Base-by-base conservation (phyloP, 208 protist genomes). In the Chromosphaera perkinsii region DNA sequence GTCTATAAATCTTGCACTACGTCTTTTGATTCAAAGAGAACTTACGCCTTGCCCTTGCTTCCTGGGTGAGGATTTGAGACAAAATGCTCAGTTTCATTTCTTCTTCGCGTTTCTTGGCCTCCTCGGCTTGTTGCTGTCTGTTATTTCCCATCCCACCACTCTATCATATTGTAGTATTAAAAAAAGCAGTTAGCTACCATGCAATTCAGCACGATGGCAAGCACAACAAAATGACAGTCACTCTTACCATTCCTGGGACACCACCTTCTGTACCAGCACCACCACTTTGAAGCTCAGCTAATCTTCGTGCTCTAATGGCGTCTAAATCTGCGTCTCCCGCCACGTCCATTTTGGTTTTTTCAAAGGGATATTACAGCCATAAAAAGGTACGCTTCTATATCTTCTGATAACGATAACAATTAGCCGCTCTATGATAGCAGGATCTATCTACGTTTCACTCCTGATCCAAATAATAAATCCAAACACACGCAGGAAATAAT, bases 21-120 rank as follows among this genome's bases (percentile, higher is more conserved):
- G 14, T 56, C 17, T 24, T 10, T 17, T 43, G 40, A 24, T 24
- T 10, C 56, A 48, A 62, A 14, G 56, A 20, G 12, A 12, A 24
- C 59, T 26, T 65, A 65, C 59, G 26, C 55, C 59, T 26, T 55
- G 59, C 59, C 17, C 59, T 26, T 7, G 59, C 59, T 45, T 65
- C 36, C 22, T 65, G 59, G 5, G 39, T 51, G 20, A 65, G 59
- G 20, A 65, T 65, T 39, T 65, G 59, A n/a, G 35, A 29, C 20
- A 65, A 37, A 45, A 49, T 17, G 17, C 14, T 49, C 20, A 32
- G 14, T n/a, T 26, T n/a, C 48, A 54, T 54, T 26, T 54, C 48
- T 29, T n/a, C 10, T 26, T 54, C 48, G 9, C 29, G 48, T 29
- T 54, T 5, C 20, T 26, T 54, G 10, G n/a, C 26, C 48, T 9